These are phyloP conservation scores for Blastobotrys chiropterorum DNA, from an alignment of 805 yeast species.

Conservation along the genomic window DNA sequence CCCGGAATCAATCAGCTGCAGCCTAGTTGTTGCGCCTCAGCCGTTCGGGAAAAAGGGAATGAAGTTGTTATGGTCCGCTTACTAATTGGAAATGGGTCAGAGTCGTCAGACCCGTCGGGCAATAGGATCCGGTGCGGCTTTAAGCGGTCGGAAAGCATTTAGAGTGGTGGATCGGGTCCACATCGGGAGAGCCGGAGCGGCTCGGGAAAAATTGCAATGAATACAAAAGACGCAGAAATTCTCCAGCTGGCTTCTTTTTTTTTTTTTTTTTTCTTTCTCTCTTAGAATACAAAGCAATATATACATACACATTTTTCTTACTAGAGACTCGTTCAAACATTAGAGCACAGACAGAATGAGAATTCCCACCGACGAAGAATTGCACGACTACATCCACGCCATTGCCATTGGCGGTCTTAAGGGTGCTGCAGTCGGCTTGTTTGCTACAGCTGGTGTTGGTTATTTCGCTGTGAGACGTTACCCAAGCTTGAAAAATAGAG, in stretches of 20 bases:
- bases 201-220: background rate
- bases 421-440: slow-evolving; percentile 52
- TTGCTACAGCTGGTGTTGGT: slow-evolving; percentile 42
- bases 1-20: too few relatives aligned
- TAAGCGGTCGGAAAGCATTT: background rate
- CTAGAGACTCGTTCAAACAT: too few relatives aligned
- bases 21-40: too few relatives aligned
- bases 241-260: background rate
- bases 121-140: background rate
- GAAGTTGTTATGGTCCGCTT: too few relatives aligned
- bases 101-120: too few relatives aligned
- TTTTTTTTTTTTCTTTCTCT: background rate
- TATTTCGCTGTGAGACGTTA: slow-evolving; percentile 4
- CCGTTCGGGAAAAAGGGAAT: too few relatives aligned
- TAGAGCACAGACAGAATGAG: slow-evolving; percentile 65
- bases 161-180: background rate
- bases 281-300: background rate
- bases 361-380: slow-evolving; percentile 58
- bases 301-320: background rate
- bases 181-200: background rate
- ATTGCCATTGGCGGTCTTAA: slow-evolving; percentile 55
- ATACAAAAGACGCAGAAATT: background rate
- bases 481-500: slow-evolving; percentile 15
- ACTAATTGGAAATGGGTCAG: too few relatives aligned
- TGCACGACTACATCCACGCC: slow-evolving; percentile 55